Conservation (phyloP, 495 filamentous ascomycete species). For the Ramalina peruviana region DNA sequence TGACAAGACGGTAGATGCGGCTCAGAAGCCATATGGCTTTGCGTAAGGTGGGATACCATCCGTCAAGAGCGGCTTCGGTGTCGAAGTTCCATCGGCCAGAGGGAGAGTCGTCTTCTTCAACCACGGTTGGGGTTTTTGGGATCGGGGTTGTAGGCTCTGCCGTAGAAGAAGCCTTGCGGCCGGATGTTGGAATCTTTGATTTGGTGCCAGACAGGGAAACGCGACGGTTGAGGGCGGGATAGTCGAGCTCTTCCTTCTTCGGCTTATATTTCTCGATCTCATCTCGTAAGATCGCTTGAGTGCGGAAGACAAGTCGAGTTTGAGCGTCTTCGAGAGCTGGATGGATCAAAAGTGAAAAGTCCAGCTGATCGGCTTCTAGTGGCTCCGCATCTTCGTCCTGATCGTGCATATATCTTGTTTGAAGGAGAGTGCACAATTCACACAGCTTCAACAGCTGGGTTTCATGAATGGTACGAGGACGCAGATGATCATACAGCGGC, state of each 20-base stretch:
- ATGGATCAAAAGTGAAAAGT: conserved; percentile 53
- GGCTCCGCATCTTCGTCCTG: conserved; percentile 54
- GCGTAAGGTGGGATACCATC: conserved; percentile 55
- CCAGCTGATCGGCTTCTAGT: conserved; percentile 39
- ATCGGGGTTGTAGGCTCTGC: conserved; percentile 31
- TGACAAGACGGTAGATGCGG: conserved; percentile 70
- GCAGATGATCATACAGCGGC: conserved; percentile 59
- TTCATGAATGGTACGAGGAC: conserved; percentile 57
- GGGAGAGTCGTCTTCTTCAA: conserved; percentile 32
- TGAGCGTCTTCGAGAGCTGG: conserved; percentile 61
- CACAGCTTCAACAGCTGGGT: conserved; percentile 61
- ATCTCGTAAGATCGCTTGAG: conserved; percentile 50
- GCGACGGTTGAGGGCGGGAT: conserved; percentile 37
- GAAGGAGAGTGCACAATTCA: conserved; percentile 65
- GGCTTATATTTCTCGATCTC: conserved; percentile 60
- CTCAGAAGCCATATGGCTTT: conserved; percentile 73
- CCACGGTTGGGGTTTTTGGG: conserved; percentile 37
- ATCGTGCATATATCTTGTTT: conserved; percentile 68
- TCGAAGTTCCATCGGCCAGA: conserved; percentile 41
- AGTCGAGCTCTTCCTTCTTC: conserved; percentile 55
- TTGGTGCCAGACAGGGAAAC: conserved; percentile 35
- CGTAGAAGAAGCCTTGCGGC: conserved; percentile 27
- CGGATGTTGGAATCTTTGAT: conserved; percentile 27
- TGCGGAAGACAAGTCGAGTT: conserved; percentile 58
- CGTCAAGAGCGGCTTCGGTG: conserved; percentile 32